Evolutionary conservation across 768 basidiomycete genomes (phyloP).

Genomic region (Amanita inopinata): DNA sequence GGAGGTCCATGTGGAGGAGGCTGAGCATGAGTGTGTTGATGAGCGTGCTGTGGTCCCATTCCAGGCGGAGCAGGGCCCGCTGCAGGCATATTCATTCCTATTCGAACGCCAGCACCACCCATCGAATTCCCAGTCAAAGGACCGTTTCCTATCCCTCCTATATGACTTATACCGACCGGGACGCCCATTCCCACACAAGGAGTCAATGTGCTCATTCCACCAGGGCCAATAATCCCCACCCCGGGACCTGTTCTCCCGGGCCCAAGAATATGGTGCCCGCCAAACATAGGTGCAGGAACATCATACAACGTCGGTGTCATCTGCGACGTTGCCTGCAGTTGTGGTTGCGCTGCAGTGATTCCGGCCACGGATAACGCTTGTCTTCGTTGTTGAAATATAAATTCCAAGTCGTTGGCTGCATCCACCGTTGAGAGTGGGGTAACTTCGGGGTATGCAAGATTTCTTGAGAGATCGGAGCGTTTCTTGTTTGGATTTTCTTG

Average conservation of each 20-base stretch:
- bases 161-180: constrained; percentile 2
- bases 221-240: constrained; percentile 8
- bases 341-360: background rate
- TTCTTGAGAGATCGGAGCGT: constrained; percentile 17
- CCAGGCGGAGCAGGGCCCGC: constrained; percentile 1
- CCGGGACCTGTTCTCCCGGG: constrained; percentile 1
- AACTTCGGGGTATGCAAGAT: constrained; percentile 35
- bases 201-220: constrained; percentile 7
- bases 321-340: background rate
- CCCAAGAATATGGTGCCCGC: constrained; percentile 6
- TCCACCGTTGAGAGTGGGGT: constrained; percentile 37
- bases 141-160: constrained; percentile 3
- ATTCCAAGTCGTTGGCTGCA: constrained; percentile 43
- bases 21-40: background rate
- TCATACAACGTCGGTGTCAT: constrained; percentile 8
- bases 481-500: constrained; percentile 16
- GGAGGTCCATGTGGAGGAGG: constrained; percentile 3
- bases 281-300: constrained; percentile 3
- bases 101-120: no score
- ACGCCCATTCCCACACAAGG: constrained; percentile 1
- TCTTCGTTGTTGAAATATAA: constrained; percentile 37
- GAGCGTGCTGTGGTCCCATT: constrained; percentile 2
- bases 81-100: constrained; percentile 13
- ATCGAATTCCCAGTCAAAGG: no score
- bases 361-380: constrained; percentile 1